phyloP scores from a whole-genome alignment of 306 rosid genomes.

The Sesbania bispinosa region DNA sequence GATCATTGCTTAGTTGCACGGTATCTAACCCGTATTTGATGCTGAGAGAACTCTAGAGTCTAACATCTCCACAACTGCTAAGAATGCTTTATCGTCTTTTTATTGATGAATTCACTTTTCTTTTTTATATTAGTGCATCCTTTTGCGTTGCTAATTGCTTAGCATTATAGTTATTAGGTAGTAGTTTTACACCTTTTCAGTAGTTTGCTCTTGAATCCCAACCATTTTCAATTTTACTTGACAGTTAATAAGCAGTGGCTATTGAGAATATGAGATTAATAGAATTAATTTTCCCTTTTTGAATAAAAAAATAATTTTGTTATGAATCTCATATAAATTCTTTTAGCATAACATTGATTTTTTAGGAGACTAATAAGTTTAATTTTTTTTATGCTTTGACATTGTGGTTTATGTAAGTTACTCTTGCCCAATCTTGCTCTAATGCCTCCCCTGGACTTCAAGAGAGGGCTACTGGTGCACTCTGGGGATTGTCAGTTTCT shows the following conservation, averaged over 20 bases:
- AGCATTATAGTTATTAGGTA: too few species aligned
- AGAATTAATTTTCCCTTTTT: neutral
- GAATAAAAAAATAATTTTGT: neutral
- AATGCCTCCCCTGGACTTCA: constrained; percentile 98
- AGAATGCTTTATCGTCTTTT: too few species aligned
- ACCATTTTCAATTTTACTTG: neutral
- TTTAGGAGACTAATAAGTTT: neutral
- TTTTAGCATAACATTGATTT: neutral
- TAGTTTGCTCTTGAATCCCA: too few species aligned
- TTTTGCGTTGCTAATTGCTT: too few species aligned
- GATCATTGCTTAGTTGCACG: too few species aligned
- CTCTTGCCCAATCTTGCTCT: constrained; percentile 96
- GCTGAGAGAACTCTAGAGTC: too few species aligned
- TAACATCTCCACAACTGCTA: too few species aligned
- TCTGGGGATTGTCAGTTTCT: constrained; percentile 99
- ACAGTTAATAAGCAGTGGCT: neutral
- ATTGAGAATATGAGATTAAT: neutral
- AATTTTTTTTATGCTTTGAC: constrained; percentile 21
- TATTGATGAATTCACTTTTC: too few species aligned
- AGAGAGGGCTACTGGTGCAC: constrained; percentile 99
- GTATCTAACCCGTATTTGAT: too few species aligned
- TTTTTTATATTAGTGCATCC: too few species aligned
- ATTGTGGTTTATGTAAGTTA: constrained; percentile 64
- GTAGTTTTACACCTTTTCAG: too few species aligned
- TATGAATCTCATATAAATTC: neutral